Base-by-base conservation (phyloP, 441 rosid species). In the Populus hybrid region DNA sequence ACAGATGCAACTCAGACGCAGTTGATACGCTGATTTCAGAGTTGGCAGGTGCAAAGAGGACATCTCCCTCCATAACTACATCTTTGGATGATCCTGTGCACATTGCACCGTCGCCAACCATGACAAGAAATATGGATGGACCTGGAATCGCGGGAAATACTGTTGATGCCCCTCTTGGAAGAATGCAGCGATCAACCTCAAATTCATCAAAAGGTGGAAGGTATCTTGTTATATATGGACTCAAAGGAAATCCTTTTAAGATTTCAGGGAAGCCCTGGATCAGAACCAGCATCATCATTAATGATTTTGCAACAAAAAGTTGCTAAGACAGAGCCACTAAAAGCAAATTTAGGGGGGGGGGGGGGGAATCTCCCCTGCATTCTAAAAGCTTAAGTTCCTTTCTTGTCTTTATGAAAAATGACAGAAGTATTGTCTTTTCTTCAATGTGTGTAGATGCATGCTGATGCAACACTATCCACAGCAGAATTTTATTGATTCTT, bases 161-260 rank as follows among this genome's bases (percentile, higher is more conserved):
- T 0, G 91, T 80, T 1, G 89, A 85, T 73, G 81, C 79, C 36
- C 88, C 90, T 53, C 75, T 71, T 0, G 91, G 90, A 31, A 92
- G 88, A 72, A 80, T 28, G 83, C 94, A 90, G 38, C 77, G 72
- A 77, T 90, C 92, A 2, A 90, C 88, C 81, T 90, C 97, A 7
- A 92, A 92, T 76, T 92, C 96, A 16, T 89, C 90, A 53, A 90
- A 90, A 7, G 96, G 92, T 3, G 93, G 94, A 8, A 84, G 86
- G 78, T 90, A 92, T 78, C 92, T 89, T 68, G 81, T 89, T 78
- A 83, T 85, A 79, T 86, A 87, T 0, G 89, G 81, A 73, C 80
- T 82, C 75, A 90, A 21, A 9, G 89, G 86, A 74, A 85, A 84
- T 28, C 97, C 97, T 81, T 79, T 73, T 8, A 90, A 84, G 81